Evolutionary conservation across 169 alveolate species (phyloP), one percentile per base, ranked within the genome.

Genomic region (Eimeria tenella): DNA sequence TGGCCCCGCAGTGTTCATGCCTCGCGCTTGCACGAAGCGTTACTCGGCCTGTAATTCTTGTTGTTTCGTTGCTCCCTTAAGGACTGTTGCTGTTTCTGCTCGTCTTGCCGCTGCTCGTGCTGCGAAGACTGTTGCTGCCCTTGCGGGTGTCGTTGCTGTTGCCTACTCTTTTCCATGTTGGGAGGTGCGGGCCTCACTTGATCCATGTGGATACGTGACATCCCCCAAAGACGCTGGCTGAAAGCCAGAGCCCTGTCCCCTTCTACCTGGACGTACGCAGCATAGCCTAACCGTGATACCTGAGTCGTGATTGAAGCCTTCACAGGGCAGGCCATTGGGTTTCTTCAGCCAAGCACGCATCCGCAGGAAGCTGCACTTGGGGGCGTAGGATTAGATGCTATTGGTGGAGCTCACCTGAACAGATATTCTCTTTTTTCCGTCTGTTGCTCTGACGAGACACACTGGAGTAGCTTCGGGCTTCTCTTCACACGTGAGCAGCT

Each of bases 401-500:
- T 4, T 60, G 53, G 21, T 31, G 42, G 42, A 2, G 42, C 42
- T 31, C 42, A 77, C 87, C 87, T 77, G 87, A 52, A 77, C 21
- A 21, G 87, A 77, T 77, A 77, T 77, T 65, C 23, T 77, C 70
- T 77, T 77, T 65, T 77, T 77, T 17, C 87, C 87, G 52, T 77
- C 87, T 21, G 87, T 77, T 52, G 87, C 87, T n/a, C 87, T 56
- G n/a, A 77, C 68, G 53, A 77, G 87, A 55, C 87, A 77, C 50
- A 77, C 87, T 5, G 87, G 87, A 5, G 53, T 53, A 17, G 87
- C 68, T 19, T 50, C 68, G 5, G 87, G 87, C 52, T n/a, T 17
- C 87, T 77, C 87, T 65, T 77, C 87, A 15, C 87, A 77, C 52
- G 52, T 17, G 7, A 50, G 71, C 87, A 77, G 70, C 23, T 77